A percentile compares a stretch with the other conserved stretches of the same genome.
phyloP scores from a whole-genome alignment of 2,329 filamentous ascomycete species.

The Monilinia fructicola region DNA sequence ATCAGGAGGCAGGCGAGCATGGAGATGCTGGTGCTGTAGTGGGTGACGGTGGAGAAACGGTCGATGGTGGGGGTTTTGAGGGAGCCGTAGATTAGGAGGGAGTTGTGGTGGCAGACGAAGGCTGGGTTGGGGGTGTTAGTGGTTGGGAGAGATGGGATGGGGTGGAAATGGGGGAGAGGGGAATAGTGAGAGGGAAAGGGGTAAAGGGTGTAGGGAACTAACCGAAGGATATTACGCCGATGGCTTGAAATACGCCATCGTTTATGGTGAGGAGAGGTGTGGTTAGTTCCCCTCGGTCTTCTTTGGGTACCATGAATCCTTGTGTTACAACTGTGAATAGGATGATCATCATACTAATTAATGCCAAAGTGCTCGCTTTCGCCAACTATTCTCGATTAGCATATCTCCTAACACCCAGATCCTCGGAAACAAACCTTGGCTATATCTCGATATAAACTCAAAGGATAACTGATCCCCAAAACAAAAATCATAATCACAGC shows the following conservation, averaged over 20 bases:
- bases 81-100: conserved; percentile 94
- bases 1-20: conserved; percentile 89
- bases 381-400: conserved; percentile 62
- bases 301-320: conserved; percentile 69
- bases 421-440: conserved; percentile 67
- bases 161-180: not conserved
- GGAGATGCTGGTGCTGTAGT: conserved; percentile 87
- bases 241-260: conserved; percentile 86
- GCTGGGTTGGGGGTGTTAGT: conserved; percentile 43
- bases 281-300: conserved; percentile 69
- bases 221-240: conserved; percentile 98
- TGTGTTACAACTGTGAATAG: conserved; percentile 85
- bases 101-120: conserved; percentile 85
- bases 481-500: conserved; percentile 88
- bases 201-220: conserved; percentile 37
- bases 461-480: conserved; percentile 80
- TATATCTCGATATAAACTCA: conserved; percentile 94
- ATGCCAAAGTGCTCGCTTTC: conserved; percentile 89
- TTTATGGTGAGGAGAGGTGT: conserved; percentile 75
- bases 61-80: conserved; percentile 92
- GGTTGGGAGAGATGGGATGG: conserved; percentile 32
- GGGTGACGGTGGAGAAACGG: conserved; percentile 88
- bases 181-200: not conserved
- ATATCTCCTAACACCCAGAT: not conserved
- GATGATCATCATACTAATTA: conserved; percentile 91